phyloP scores from a whole-genome alignment of 2,329 filamentous ascomycete genomes.

The Pseudogymnoascus sp. region DNA sequence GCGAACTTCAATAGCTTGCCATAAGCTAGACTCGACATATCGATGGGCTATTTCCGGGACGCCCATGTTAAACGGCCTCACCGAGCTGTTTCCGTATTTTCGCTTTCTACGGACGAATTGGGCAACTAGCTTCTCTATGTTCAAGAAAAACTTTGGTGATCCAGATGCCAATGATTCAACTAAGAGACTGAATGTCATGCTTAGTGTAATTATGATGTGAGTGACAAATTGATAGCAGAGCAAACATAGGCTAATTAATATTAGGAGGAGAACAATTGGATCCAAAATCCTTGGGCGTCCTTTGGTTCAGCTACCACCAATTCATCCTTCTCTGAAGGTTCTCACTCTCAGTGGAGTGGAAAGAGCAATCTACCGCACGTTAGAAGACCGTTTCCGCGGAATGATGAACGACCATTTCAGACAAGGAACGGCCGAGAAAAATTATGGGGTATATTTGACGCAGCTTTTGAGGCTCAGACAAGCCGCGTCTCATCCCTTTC shows the following conservation, averaged over 20 bases:
- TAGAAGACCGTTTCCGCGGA: slow-evolving; percentile 30
- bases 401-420: slow-evolving; percentile 23
- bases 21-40: slow-evolving; percentile 26
- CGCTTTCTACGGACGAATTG: slow-evolving; percentile 20
- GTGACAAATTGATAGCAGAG: background rate
- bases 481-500: slow-evolving; percentile 27
- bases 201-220: background rate
- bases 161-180: slow-evolving; percentile 16
- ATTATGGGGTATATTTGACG: slow-evolving; percentile 24
- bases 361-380: slow-evolving; percentile 45
- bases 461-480: slow-evolving; percentile 28
- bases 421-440: slow-evolving; percentile 15
- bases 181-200: background rate
- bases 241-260: background rate
- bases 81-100: slow-evolving; percentile 25
- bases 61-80: slow-evolving; percentile 21
- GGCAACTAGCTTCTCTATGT: slow-evolving; percentile 9
- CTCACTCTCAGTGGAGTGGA: slow-evolving; percentile 47
- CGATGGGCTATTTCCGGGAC: slow-evolving; percentile 29
- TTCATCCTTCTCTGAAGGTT: slow-evolving; percentile 35
- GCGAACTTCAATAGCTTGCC: slow-evolving; percentile 38
- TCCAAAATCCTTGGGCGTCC: slow-evolving; percentile 46
- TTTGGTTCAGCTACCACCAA: slow-evolving; percentile 46
- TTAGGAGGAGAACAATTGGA: slow-evolving; percentile 42
- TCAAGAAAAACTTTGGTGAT: slow-evolving; percentile 26